Percentiles rank a stretch among this genome's conserved stretches.
phyloP scores from a whole-genome alignment of 2,329 filamentous ascomycete genomes.

The Penicillium psychrosexuale region DNA sequence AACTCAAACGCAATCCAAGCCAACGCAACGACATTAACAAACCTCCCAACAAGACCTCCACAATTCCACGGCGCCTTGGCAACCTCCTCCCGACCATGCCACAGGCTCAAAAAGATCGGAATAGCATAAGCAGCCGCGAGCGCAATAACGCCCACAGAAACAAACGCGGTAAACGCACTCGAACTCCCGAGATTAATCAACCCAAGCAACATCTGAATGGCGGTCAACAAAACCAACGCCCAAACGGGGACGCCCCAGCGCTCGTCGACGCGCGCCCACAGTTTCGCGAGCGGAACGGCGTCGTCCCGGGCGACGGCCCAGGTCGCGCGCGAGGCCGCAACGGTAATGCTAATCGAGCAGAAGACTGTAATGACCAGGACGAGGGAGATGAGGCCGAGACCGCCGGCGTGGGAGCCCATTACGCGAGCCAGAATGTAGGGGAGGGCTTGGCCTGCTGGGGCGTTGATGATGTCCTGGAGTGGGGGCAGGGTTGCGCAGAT shows the following conservation, averaged over 20 bases:
- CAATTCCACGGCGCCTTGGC: conserved; percentile 50
- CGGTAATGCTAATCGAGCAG: conserved; percentile 54
- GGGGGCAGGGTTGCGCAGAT: conserved; percentile 39
- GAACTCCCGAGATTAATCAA: conserved; percentile 49
- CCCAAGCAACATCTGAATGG: conserved; percentile 50
- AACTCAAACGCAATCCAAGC: conserved; percentile 54
- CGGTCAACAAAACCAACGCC: conserved; percentile 44
- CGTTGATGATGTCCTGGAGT: conserved; percentile 44
- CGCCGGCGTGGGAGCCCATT: conserved; percentile 50
- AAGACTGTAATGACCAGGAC: conserved; percentile 52
- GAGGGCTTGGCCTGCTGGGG: conserved; percentile 49
- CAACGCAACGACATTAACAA: conserved; percentile 49
- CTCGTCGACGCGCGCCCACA: conserved; percentile 39
- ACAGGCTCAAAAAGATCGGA: conserved; percentile 53
- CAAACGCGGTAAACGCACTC: conserved; percentile 50
- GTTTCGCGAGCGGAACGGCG: conserved; percentile 41
- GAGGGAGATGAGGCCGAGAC: conserved; percentile 50
- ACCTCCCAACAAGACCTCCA: conserved; percentile 42
- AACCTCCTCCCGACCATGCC: conserved; percentile 48
- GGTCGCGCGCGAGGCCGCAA: conserved; percentile 48
- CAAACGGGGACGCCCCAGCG: conserved; percentile 42
- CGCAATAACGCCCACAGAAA: conserved; percentile 56
- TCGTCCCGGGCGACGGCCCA: conserved; percentile 49
- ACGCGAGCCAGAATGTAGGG: conserved; percentile 52
- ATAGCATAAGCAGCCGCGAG: conserved; percentile 57